Conservation (phyloP, 2,329 filamentous ascomycete genomes). For the Sporothrix inflata region DNA sequence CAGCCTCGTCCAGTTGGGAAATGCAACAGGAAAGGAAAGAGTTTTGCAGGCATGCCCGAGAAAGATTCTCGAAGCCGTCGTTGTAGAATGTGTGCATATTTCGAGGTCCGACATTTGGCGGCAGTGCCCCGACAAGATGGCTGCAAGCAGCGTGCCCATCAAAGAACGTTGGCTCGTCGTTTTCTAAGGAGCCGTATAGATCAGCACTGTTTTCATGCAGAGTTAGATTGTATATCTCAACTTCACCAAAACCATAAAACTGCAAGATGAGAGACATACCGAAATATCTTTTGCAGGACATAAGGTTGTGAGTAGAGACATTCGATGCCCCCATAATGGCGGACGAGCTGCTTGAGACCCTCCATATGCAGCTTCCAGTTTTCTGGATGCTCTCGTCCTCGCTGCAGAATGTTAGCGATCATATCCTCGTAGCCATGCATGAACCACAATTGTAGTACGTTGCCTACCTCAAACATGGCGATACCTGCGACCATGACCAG, state of each 20-base stretch:
- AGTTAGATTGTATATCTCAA: neutral
- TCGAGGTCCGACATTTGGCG: neutral
- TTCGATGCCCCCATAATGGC: conserved; percentile 18
- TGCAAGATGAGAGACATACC: neutral
- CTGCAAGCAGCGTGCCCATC: conserved; percentile 5
- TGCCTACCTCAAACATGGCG: conserved; percentile 26
- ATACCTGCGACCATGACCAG: conserved; percentile 23
- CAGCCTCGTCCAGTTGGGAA: neutral
- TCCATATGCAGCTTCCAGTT: conserved; percentile 27
- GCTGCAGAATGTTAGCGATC: neutral
- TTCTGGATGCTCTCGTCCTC: neutral
- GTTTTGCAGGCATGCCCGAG: neutral
- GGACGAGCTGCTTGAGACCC: conserved; percentile 25
- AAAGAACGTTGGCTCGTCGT: conserved; percentile 20
- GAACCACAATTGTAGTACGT: neutral
- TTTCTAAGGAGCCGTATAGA: conserved; percentile 24
- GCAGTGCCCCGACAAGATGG: neutral
- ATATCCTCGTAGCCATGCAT: neutral
- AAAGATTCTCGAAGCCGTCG: neutral
- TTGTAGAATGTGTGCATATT: neutral
- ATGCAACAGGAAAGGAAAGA: neutral
- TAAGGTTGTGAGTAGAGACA: conserved; percentile 9
- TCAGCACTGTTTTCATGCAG: conserved; percentile 10
- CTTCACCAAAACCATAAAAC: neutral
- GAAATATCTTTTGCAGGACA: conserved; percentile 26